These are phyloP conservation scores for Ambrosiella beaveri DNA, from an alignment of 2,329 filamentous ascomycete species.

Conservation along the genomic window DNA sequence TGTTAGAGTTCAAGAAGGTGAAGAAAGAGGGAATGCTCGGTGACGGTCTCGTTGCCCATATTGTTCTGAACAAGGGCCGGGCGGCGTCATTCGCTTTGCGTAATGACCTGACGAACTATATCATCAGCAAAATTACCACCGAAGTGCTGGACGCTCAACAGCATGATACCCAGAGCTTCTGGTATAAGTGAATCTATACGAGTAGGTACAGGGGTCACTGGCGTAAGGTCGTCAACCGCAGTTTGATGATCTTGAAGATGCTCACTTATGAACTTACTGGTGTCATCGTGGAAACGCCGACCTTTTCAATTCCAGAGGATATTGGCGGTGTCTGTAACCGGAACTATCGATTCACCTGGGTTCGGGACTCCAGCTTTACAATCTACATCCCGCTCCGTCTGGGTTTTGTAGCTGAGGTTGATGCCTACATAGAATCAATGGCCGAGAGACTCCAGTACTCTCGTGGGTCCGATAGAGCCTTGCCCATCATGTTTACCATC, in stretches of 20 bases:
- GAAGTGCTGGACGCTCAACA: conserved; percentile 43
- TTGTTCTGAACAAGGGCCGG: conserved; percentile 48
- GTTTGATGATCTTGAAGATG: conserved; percentile 58
- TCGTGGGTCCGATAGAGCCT: conserved; percentile 38
- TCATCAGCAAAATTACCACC: conserved; percentile 40
- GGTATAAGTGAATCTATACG: conserved; percentile 56
- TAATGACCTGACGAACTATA: conserved; percentile 40
- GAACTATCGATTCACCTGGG: conserved; percentile 66
- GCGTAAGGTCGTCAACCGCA: conserved; percentile 53
- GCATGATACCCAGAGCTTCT: conserved; percentile 52
- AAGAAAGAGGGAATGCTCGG: conserved; percentile 35
- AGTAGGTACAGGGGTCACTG: conserved; percentile 56
- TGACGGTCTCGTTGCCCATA: conserved; percentile 43
- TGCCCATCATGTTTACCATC: conserved; percentile 74
- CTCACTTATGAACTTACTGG: conserved; percentile 65
- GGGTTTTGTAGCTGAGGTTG: conserved; percentile 58
- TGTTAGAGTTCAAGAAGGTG: conserved; percentile 37
- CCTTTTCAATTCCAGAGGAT: conserved; percentile 60
- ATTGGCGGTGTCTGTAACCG: conserved; percentile 50
- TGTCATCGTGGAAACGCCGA: conserved; percentile 59
- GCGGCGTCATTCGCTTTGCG: conserved; percentile 52
- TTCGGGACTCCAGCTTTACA: conserved; percentile 60
- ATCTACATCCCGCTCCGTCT: conserved; percentile 62
- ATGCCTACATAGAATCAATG: conserved; percentile 65
- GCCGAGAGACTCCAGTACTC: conserved; percentile 50